These are phyloP conservation scores for Puccinia triticina DNA, from an alignment of 1,284 basidiomycete species.

Conservation along the genomic window DNA sequence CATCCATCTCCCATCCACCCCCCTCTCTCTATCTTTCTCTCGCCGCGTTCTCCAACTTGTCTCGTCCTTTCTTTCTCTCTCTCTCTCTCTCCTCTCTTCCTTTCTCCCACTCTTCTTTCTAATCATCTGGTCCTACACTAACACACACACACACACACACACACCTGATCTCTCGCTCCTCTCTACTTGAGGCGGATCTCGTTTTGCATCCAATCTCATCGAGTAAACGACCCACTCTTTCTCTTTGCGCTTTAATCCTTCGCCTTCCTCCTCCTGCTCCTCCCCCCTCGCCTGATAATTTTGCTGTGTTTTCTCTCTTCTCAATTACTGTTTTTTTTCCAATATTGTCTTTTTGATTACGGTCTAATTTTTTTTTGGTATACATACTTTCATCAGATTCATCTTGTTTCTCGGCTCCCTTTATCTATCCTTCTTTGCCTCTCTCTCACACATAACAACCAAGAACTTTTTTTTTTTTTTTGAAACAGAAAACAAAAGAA, in stretches of 20 bases:
- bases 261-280: not conserved
- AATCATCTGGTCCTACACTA: not conserved
- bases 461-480: slow-evolving; percentile 3
- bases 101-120: not conserved
- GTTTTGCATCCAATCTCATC: not conserved
- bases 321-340: not conserved
- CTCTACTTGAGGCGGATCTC: slow-evolving; percentile 20
- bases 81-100: not conserved
- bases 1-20: not conserved
- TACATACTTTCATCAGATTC: slow-evolving; percentile 17
- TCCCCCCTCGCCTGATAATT: not conserved
- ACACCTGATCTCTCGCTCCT: not conserved
- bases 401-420: too few species aligned
- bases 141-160: not conserved
- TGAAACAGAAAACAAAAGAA: slow-evolving; percentile 8
- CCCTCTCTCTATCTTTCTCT: not conserved
- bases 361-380: slow-evolving; percentile 19
- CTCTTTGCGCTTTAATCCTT: slow-evolving; percentile 14
- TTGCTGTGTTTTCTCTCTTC: not conserved
- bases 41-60: not conserved
- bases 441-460: not conserved
- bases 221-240: not conserved
- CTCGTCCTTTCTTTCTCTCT: slow-evolving; percentile 11
- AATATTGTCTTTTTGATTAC: slow-evolving; percentile 10
- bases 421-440: not conserved